Conservation (phyloP, 225 moss, liverwort and hornwort genomes). For the Physcomitrium patens region DNA sequence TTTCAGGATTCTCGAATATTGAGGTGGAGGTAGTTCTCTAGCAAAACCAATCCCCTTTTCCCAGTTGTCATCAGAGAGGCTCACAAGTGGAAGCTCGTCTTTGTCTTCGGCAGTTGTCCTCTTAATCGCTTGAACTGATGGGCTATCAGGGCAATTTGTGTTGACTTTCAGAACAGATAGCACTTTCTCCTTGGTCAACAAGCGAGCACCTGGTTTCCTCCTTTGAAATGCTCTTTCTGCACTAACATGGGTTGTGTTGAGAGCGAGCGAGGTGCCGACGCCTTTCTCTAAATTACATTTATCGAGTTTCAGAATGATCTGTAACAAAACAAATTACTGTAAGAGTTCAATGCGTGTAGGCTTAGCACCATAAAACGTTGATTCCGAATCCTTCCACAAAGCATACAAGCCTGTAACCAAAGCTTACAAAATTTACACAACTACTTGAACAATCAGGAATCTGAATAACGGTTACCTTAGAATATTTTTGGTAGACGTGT, state of each 20-base stretch:
- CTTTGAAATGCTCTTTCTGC: constrained; percentile 50
- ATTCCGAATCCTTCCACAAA: background rate
- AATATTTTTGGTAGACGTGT: constrained; percentile 46
- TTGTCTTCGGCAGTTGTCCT: constrained; percentile 28
- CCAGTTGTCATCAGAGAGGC: constrained; percentile 25
- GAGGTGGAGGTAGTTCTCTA: constrained; percentile 26
- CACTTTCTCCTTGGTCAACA: constrained; percentile 37
- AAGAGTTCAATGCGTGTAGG: constrained; percentile 19
- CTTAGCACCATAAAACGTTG: constrained; percentile 1
- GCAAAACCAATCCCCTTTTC: constrained; percentile 24
- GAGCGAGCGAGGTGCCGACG: constrained; percentile 27
- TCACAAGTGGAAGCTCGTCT: constrained; percentile 15
- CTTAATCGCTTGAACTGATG: constrained; percentile 28
- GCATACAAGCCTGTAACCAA: constrained; percentile 14
- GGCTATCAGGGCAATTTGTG: constrained; percentile 18
- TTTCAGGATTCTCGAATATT: constrained; percentile 32
- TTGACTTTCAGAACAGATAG: constrained; percentile 31
- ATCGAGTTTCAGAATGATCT: constrained; percentile 60
- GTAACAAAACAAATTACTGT: constrained; percentile 24
- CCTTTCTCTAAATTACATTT: constrained; percentile 40
- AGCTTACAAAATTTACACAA: constrained; percentile 15
- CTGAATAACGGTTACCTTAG: constrained; percentile 44
- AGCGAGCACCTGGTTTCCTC: constrained; percentile 34
- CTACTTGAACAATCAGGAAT: constrained; percentile 2
- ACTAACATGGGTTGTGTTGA: constrained; percentile 33